Evolutionary conservation across 305 asterid genomes (phyloP), one percentile per base, ranked within the genome.

Genomic region (Stenogyne calaminthoides): DNA sequence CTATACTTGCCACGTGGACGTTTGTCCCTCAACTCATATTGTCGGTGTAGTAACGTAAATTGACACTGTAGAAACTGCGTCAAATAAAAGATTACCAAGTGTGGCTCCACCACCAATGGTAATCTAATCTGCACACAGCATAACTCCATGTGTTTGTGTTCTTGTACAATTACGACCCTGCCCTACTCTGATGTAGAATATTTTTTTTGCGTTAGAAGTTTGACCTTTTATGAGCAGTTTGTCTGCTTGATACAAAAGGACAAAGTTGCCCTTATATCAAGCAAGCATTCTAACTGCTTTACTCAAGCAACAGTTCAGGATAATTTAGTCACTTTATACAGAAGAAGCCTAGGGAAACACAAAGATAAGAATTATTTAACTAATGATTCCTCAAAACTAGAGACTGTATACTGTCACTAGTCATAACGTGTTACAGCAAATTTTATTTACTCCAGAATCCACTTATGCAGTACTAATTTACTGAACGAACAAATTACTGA

Each of bases 91-190:
- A 15, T 47, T 64, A 70, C 56, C 25, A 54, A 76, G 54, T 63
- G 82, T 36, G 64, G 80, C 76, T 74, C 80, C 79, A 70, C 78
- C 79, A 66, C 78, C 80, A 71, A 22, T 60, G 69, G 70, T 49
- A 64, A 62, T 75, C 29, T 25, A 25, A 40, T 9, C 73, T 32
- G 77, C 64, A 40, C 78, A 73, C 47, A 71, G 83, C 49, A 86
- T 57, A 76, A 72, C 55, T 27, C 66, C 87, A 77, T 80, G 84
- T 81, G 84, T 59, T 68, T 80, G 84, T 81, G 84, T 59, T 68
- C 14, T 9, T 4, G 20, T 19, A 7, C 7, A 76, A 63, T 81
- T 76, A 70, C 86, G 16, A 58, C 44, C 40, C 1, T 78, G 58
- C 58, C 83, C 81, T 56, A 2, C 27, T 22, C 73, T 73, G 47